These are phyloP conservation scores for Monotropa hypopitys DNA, from an alignment of 179 eudicot species.

Conservation along the genomic window DNA sequence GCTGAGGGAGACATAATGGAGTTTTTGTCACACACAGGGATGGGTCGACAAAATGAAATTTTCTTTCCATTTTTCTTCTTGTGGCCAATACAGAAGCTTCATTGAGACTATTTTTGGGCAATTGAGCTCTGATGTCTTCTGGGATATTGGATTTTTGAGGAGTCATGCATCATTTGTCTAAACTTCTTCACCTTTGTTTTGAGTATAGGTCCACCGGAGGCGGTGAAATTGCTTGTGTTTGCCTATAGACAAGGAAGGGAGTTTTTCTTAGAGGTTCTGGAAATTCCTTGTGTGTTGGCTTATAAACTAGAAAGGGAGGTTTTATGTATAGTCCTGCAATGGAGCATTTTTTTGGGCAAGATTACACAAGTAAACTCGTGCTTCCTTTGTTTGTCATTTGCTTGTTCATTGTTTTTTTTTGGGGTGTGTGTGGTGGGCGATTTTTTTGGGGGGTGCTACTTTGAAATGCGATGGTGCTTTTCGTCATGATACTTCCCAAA, in stretches of 20 bases:
- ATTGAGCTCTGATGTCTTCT: not conserved
- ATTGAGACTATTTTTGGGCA: not conserved
- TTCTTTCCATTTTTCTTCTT: not conserved
- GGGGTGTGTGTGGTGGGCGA: too few relatives aligned
- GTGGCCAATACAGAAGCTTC: not conserved
- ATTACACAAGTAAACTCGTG: not conserved
- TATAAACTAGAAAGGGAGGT: not conserved
- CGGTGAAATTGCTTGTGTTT: not conserved
- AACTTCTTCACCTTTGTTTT: not conserved
- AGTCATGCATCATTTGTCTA: too few relatives aligned
- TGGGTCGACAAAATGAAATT: too few relatives aligned
- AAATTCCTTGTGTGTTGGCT: not conserved
- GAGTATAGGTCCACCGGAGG: not conserved
- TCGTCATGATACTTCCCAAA: too few relatives aligned
- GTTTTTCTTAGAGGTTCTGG: not conserved
- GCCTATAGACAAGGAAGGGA: not conserved
- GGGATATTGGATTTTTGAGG: not conserved
- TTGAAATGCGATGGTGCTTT: too few relatives aligned
- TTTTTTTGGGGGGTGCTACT: too few relatives aligned
- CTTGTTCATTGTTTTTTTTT: too few relatives aligned
- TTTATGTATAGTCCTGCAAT: not conserved
- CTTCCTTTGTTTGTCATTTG: not conserved
- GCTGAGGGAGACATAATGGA: not conserved
- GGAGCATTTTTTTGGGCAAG: constrained; percentile 2
- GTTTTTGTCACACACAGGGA: not conserved